Evolutionary conservation across 1,284 basidiomycete genomes (phyloP), one percentile per base, ranked within the genome.

Genomic region (Ceratobasidium sp.): DNA sequence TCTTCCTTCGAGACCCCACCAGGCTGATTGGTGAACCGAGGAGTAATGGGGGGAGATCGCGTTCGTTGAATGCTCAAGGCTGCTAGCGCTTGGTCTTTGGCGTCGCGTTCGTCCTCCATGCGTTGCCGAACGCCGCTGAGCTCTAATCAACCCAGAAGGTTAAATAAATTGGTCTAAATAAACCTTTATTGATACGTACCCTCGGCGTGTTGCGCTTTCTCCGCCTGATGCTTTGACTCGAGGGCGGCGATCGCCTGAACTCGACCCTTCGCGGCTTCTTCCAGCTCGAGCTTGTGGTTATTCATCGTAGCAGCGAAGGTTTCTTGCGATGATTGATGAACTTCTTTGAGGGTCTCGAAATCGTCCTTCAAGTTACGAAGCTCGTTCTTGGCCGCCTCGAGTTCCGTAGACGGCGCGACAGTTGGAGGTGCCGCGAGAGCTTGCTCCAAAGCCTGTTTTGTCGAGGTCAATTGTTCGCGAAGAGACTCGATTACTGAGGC

Each of bases 91-190:
- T 71, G 60, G n/a, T 79, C 77, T 77, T 78, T 81, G 54, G 89
- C 92, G 37, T 89, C 87, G 47, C 93, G 82, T 82, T 95, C 94
- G 56, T 92, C 91, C 82, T 94, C 90, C 77, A 94, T 83, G 82
- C 79, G 76, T 37, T 82, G 94, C 89, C 76, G 91, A 87, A 77
- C 94, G 84, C 82, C 86, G 87, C 80, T 90, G 82, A 80, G 88
- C 81, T 71, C 93, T 83, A 49, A 79, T 45, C 2, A 56, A 31
- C 8, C 60, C 33, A 15, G 51, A 23, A 28, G 8, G 47, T 64
- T 17, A 64, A 35, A 23, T 28, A 37, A 13, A 10, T 10, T 15
- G 37, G n/a, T 1, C 23, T 17, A 61, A 61, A 17, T 35, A n/a
- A 28, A 15, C 47, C 31, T 51, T n/a, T 31, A n/a, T n/a, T n/a